Base-by-base conservation (phyloP, 2,329 filamentous ascomycete species). In the Rhytidhysteron rufulum region DNA sequence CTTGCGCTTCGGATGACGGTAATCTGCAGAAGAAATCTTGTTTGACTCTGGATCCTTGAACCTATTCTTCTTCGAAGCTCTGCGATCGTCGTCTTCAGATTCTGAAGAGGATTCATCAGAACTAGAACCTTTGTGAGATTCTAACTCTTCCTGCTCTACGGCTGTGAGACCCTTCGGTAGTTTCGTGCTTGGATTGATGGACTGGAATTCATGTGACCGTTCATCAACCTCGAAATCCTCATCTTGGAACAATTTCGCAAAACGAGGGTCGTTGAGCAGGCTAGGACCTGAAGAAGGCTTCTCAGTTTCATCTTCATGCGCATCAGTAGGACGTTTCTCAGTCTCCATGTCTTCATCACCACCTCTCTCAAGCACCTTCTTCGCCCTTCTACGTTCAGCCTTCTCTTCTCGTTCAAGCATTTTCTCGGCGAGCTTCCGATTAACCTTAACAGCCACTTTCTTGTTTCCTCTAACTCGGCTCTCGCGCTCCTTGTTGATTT, bases 401-500 rank as follows among this genome's bases (percentile, higher is more conserved):
- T 86, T 88, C 60, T 91, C 85, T 44, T 86, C 86, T 48, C 86
- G 67, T 49, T 79, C 84, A 31, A 79, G 62, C 45, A 84, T 69
- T 54, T 71, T 77, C 63, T 83, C 80, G n/a, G 79, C 80, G 34
- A 83, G 66, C 49, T 69, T 76, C 58, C 89, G 82, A 65, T 98
- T 98, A 70, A 98, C 89, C 75, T 96, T 97, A 73, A 81, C 79
- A 11, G 73, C 66, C 6, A 94, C 85, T 75, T 95, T 96, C 74
- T 95, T 96, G 68, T 83, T 88, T 49, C 91, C 90, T 54, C 93
- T 81, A 58, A 98, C 97, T 51, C 93, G 80, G 63, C 84, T 94
- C 58, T 93, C 88, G n/a, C 93, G 82, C 68, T 97, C 90, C 70
- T 96, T 95, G 60, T 95, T 88, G 48, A 98, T 88, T 76, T 91